Base-by-base conservation (phyloP, 257 asterid species). In the Nicotiana knightiana region DNA sequence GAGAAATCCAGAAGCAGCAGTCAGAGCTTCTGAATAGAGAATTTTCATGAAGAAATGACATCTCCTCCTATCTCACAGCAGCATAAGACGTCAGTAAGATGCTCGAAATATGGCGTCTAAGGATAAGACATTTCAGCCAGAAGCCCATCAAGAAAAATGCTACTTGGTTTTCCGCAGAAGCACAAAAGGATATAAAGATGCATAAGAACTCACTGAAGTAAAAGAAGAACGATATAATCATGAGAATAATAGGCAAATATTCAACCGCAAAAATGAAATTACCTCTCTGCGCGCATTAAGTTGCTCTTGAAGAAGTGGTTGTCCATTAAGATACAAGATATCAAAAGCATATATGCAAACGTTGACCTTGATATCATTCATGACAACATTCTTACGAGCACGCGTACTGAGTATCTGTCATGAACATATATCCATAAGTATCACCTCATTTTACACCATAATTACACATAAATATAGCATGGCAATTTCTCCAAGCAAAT, bases 291-390 rank as follows among this genome's bases (percentile, higher is more conserved):
- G 98, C 83, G 89, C 88, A 76, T 86, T 82, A 33, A 96, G 97
- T 83, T 94, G 98, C 82, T 93, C 98, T 77, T 92, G 96, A 64
- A 96, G 88, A 88, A 94, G 98, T 84, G 89, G 86, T 86, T 91
- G 92, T 65, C 99, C 98, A 81, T 96, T 88, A 13, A 96, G 88
- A 87, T 92, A 92, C 86, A 96, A 91, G 71, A 94, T 89, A 83
- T 96, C 99, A 82, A 96, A 96, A 55, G 99, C 97, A 88, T n/a
- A 96, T 85, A 94, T 92, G 91, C 97, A 94, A 76, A 96, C 99
- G 3, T 87, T 83, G 85, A 96, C 97, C 90, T 93, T 93, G 83
- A 94, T 94, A 35, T 93, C 98, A 79, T 85, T 86, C 86, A 89
- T 77, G 76, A 82, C 88, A 81, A 94, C 99, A 90, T 96, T 94